Evolutionary conservation across 2,329 filamentous ascomycete genomes (phyloP).

Genomic region (Colletotrichum liaoningense): DNA sequence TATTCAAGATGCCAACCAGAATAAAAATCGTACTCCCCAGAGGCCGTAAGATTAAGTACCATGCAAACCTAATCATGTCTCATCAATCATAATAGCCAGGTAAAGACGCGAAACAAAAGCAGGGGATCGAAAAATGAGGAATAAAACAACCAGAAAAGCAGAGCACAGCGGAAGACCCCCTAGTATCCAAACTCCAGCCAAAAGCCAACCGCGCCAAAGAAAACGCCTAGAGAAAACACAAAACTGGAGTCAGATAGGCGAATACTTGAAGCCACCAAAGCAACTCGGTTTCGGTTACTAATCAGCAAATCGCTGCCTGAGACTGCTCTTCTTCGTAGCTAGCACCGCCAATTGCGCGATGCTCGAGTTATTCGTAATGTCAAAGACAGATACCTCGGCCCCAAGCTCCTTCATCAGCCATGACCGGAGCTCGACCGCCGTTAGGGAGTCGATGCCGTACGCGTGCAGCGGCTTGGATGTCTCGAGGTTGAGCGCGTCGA

Average conservation of each 20-base stretch:
- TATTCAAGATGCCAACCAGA: not conserved
- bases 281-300: not conserved
- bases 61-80: not conserved
- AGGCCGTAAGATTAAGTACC: not conserved
- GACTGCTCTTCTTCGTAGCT: slow-evolving; percentile 40
- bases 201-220: no score
- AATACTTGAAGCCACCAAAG: not conserved
- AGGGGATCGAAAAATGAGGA: not conserved
- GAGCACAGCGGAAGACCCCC: no score
- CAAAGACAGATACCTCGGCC: slow-evolving; percentile 57
- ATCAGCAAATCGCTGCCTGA: slow-evolving; percentile 28
- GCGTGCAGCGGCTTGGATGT: slow-evolving; percentile 34
- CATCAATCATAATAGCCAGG: not conserved
- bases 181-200: not conserved
- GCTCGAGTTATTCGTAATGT: slow-evolving; percentile 51
- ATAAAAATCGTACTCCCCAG: not conserved
- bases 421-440: slow-evolving; percentile 50
- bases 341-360: slow-evolving; percentile 39
- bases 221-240: not conserved
- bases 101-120: not conserved
- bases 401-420: slow-evolving; percentile 60
- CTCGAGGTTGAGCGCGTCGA: slow-evolving; percentile 38
- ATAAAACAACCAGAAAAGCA: not conserved
- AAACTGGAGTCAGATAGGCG: not conserved
- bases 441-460: slow-evolving; percentile 43